Conservation (phyloP, 192 early-diverging fungal genomes). For the Spizellomyces punctatus region DNA sequence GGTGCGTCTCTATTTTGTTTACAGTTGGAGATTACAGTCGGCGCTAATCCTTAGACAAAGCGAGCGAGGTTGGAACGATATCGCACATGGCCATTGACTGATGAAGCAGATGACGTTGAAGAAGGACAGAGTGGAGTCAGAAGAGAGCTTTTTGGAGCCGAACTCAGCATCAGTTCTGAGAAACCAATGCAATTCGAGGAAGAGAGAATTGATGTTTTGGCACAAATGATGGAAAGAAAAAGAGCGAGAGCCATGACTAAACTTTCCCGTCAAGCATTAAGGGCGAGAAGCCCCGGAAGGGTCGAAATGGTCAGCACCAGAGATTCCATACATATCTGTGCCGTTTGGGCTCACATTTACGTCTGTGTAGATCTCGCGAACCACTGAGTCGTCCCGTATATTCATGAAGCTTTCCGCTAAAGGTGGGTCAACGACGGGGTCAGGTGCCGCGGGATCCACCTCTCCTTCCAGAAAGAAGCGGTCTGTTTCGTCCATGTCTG, state of each 20-base stretch:
- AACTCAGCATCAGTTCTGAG: neutral
- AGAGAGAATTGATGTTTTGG: conserved; percentile 12
- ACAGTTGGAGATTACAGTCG: neutral
- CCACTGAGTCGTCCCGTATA: conserved; percentile 1
- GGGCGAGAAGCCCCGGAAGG: neutral
- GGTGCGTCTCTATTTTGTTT: neutral
- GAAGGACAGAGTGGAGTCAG: neutral
- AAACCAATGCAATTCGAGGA: neutral
- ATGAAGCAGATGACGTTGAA: neutral
- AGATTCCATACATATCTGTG: neutral
- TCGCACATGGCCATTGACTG: neutral
- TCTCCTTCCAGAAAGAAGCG: neutral
- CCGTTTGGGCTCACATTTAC: neutral
- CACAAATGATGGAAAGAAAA: conserved; percentile 3
- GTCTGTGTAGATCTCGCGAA: neutral
- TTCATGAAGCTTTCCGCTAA: neutral
- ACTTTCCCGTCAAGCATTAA: neutral
- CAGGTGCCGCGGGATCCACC: neutral
- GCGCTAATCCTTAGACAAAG: neutral
- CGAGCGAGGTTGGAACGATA: neutral
- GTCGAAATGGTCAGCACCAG: neutral
- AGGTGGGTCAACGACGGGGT: neutral
- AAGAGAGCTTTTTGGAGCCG: neutral
- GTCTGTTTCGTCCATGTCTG: neutral
- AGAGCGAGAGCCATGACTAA: neutral